Conservation (phyloP, 176 grass and related monocot genomes). For the Oryza australiensis region DNA sequence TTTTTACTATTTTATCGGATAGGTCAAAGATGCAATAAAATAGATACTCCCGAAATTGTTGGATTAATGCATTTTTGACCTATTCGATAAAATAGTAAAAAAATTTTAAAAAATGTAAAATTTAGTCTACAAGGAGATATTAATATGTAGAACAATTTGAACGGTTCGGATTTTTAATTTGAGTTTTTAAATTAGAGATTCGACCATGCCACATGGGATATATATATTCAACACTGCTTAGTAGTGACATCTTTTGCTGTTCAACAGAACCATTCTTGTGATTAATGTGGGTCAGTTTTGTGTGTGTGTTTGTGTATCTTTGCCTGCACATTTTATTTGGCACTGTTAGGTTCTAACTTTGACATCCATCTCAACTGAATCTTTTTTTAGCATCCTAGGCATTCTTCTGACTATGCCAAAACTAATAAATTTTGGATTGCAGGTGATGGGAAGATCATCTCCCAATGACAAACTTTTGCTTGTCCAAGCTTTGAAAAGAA, state of each 20-base stretch:
- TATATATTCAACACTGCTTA: conserved; percentile 10
- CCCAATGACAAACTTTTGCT: conserved; percentile 94
- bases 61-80: no score
- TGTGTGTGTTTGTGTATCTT: conserved; percentile 22
- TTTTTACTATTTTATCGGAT: no score
- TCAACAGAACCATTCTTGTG: background rate
- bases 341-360: background rate
- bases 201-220: no score
- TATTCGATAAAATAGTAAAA: no score
- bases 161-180: no score
- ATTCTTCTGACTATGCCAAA: conserved; percentile 12
- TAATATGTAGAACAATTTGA: no score
- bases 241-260: background rate
- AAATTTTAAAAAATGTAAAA: no score
- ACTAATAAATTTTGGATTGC: conserved; percentile 45
- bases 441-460: conserved; percentile 98
- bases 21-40: no score
- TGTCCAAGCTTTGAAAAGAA: conserved; percentile 92
- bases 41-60: no score
- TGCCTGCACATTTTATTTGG: conserved; percentile 4
- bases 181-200: no score
- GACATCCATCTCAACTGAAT: background rate
- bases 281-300: background rate
- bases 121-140: no score
- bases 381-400: background rate